Base-by-base conservation (phyloP, 2,329 filamentous ascomycete species). In the Exserohilum turcica region DNA sequence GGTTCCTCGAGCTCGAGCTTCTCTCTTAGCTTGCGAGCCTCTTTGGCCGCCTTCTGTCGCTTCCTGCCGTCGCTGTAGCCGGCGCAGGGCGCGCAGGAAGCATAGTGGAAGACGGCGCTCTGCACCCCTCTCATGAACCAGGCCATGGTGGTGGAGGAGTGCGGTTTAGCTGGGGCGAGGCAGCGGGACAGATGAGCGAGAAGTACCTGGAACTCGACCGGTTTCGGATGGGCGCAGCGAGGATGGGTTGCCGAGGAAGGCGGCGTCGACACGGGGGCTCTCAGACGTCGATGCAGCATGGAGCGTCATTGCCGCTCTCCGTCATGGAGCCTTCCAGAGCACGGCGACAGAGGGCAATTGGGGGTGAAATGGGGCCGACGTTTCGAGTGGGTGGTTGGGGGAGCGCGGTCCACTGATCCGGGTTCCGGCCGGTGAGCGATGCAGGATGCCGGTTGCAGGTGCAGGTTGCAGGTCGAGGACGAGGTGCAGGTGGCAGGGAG, bases 1-100 rank as follows among this genome's bases (percentile, higher is more conserved):
- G 90, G 90, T 70, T 92, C 85, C 60, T 91, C 85, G 48, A 82
- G 82, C 63, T 89, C 84, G 52, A 86, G 75, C 54, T 80, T 84
- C 39, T 82, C 81, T 71, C 89, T 87, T 61, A 88, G 84, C 62
- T 84, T 79, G 51, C 86, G 82, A 56, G 88, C 86, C 65, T 82
- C 83, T 68, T 85, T 86, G 43, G 90, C 89, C 71, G 90, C 82
- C 63, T 84, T 83, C 74, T 85, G 87, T 52, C 88, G 83, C 73
- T 88, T 88, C 63, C 88, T 84, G 59, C 86, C 86, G 70, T 89
- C 84, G 45, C 83, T 81, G 56, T 88, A 83, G 62, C 90, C 84
- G 51, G 86, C 82, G 77, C 92, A 97, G 76, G 89, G 89, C 57
- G 88, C 86, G 71, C 90, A 93, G 50, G 89, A 88, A 54, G 89